Conservation (phyloP, 768 basidiomycete genomes). For the Tricholoma hemisulphureum region DNA sequence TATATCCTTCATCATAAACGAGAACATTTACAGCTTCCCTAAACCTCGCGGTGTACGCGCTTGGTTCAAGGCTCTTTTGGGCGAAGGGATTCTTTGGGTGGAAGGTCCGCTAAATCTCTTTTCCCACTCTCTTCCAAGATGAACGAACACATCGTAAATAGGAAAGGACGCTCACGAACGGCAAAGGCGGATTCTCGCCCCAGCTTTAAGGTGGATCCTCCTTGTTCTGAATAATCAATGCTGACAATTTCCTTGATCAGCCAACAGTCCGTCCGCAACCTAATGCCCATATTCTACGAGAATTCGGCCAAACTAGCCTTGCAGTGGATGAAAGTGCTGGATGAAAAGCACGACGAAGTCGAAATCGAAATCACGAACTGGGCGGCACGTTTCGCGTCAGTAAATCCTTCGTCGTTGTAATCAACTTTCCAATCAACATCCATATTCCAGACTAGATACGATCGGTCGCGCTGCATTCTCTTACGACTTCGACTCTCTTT, state of each 20-base stretch:
- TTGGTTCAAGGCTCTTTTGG: constrained; percentile 61
- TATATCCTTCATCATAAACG: constrained; percentile 52
- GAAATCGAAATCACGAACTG: constrained; percentile 57
- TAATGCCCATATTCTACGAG: constrained; percentile 53
- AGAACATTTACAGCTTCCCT: constrained; percentile 56
- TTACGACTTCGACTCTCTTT: constrained; percentile 58
- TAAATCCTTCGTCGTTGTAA: constrained; percentile 3
- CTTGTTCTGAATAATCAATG: constrained; percentile 1
- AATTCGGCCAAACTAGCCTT: constrained; percentile 50
- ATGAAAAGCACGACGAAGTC: constrained; percentile 38
- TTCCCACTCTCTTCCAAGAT: neutral
- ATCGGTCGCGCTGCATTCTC: constrained; percentile 62
- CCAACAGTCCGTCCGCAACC: constrained; percentile 50
- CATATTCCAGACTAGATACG: constrained; percentile 48
- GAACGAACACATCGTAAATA: constrained; percentile 15
- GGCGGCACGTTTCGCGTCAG: constrained; percentile 62
- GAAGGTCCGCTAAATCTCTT: constrained; percentile 42
- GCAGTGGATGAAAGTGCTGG: constrained; percentile 50
- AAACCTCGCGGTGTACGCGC: constrained; percentile 61
- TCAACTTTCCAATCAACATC: constrained; percentile 2
- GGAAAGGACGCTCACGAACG: constrained; percentile 57
- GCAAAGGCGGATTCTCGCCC: constrained; percentile 51
- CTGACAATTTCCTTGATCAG: constrained; percentile 26
- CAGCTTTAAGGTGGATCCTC: constrained; percentile 50
- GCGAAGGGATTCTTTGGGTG: constrained; percentile 64